Percentiles rank a stretch among this genome's conserved stretches.
phyloP scores from a whole-genome alignment of 352 stramenopile species.

The Globisporangium acanthophoron region DNA sequence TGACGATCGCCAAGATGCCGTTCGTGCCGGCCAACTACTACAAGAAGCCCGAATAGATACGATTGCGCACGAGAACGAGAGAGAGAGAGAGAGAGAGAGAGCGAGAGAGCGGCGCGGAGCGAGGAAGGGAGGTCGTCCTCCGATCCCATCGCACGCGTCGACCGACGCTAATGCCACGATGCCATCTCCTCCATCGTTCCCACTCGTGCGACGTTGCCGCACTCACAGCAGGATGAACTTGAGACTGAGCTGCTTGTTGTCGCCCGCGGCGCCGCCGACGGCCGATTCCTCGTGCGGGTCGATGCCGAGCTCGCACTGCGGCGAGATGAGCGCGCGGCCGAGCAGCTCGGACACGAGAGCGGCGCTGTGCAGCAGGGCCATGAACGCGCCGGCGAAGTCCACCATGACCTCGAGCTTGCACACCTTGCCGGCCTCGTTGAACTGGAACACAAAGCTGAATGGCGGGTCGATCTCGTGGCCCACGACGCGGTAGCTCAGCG shows the following conservation, averaged over 20 bases:
- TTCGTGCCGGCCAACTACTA: constrained; percentile 98
- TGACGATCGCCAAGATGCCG: constrained; percentile 96
- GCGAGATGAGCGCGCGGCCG: constrained; percentile 43
- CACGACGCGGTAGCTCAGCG: constrained; percentile 41
- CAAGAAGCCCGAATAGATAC: constrained; percentile 61
- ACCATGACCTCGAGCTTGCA: constrained; percentile 49
- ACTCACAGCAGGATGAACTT: constrained; percentile 63
- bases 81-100: not conserved
- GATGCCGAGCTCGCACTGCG: constrained; percentile 47
- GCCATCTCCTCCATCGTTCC: too few relatives aligned
- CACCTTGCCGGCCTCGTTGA: constrained; percentile 42
- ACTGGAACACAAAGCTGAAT: constrained; percentile 46
- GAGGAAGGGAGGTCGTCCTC: not conserved
- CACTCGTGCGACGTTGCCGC: too few relatives aligned
- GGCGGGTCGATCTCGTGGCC: constrained; percentile 54
- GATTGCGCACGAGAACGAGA: not conserved
- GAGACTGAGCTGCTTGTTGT: constrained; percentile 65
- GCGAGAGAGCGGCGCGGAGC: not conserved
- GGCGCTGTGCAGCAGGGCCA: constrained; percentile 30
- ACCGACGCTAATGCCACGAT: too few relatives aligned
- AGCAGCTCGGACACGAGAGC: constrained; percentile 31
- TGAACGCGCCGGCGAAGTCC: constrained; percentile 54
- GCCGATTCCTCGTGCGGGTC: constrained; percentile 39
- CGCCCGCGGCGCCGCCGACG: constrained; percentile 20
- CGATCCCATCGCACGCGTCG: not conserved